phyloP scores from a whole-genome alignment of 2,329 filamentous ascomycete genomes.

The Mariannaea sp. region DNA sequence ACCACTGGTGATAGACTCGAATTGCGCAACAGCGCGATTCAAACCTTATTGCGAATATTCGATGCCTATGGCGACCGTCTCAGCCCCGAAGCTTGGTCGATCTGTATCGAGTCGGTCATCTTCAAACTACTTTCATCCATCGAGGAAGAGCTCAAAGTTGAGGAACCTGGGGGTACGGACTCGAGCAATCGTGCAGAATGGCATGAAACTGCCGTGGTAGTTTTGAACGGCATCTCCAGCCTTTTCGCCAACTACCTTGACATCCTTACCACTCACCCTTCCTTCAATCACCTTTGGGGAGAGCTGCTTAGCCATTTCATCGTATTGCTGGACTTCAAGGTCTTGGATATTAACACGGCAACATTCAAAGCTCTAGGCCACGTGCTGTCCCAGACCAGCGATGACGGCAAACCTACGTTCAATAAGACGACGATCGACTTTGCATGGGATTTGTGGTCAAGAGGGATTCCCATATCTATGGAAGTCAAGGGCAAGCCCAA shows the following conservation, averaged over 20 bases:
- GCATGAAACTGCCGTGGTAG: constrained; percentile 75
- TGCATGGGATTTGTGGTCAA: constrained; percentile 73
- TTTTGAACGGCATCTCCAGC: constrained; percentile 73
- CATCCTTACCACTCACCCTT: constrained; percentile 66
- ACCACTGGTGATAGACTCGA: constrained; percentile 75
- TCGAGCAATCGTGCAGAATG: constrained; percentile 60
- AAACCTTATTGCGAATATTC: constrained; percentile 88
- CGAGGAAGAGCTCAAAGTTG: constrained; percentile 57
- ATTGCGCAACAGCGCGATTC: constrained; percentile 83
- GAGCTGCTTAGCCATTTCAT: constrained; percentile 73
- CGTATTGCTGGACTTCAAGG: constrained; percentile 62
- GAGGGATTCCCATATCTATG: constrained; percentile 61
- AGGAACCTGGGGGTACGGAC: constrained; percentile 45
- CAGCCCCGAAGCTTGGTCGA: constrained; percentile 77
- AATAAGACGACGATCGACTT: constrained; percentile 60
- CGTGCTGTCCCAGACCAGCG: constrained; percentile 60
- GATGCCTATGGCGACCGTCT: constrained; percentile 87
- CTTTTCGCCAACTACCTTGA: constrained; percentile 79
- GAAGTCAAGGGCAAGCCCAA: constrained; percentile 44
- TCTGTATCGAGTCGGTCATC: constrained; percentile 80
- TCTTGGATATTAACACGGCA: constrained; percentile 73
- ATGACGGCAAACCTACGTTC: constrained; percentile 50
- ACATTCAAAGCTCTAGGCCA: constrained; percentile 70
- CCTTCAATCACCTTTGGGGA: constrained; percentile 76
- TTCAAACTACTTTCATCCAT: constrained; percentile 77